Evolutionary conservation across 495 filamentous ascomycete genomes (phyloP), one percentile per base, ranked within the genome.

Genomic region (Penicillium egyptiacum): DNA sequence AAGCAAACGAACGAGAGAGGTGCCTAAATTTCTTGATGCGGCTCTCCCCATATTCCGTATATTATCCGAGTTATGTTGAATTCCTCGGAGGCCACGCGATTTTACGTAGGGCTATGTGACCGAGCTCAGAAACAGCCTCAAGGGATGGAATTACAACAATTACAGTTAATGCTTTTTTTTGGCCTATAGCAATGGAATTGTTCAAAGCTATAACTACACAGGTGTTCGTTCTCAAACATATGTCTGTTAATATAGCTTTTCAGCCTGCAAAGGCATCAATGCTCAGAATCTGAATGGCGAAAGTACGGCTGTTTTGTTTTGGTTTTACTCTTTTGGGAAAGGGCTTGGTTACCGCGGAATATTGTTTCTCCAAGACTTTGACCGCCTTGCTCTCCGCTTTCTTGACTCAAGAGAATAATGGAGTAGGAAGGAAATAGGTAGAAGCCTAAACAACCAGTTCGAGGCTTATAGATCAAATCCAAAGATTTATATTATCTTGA

Each of bases 261-360:
- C 33, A 33, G 17, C 45, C 7, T 40, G 22, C 49, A 26, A 28
- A 52, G 7, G 25, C 35, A 52, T 52, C 37, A 42, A 17, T 53
- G 50, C 39, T 53, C 17, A 12, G 22, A 51, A 39, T 42, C 9
- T 5, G 43, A 22, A 22, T 10, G 11, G 28, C 39, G 23, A 43
- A 51, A 30, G 42, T 19, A 45, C 40, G 33, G 4, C 33, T 45
- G 19, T 60, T 71, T 75, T 75, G 70, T 75, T 75, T 66, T 71
- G 63, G 33, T 71, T 71, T 72, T 66, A 17, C 72, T 59, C 1
- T 50, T 68, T 67, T 37, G 20, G 59, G 60, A 19, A 53, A 61
- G 47, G 23, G 20, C 9, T 19, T 16, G 37, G 16, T 56, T 60
- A 57, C 33, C 35, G 53, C 53, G 50, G 37, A 53, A 30, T 20